Evolutionary conservation across 2,329 filamentous ascomycete genomes (phyloP).

Genomic region (Chalaropsis ovoidea): DNA sequence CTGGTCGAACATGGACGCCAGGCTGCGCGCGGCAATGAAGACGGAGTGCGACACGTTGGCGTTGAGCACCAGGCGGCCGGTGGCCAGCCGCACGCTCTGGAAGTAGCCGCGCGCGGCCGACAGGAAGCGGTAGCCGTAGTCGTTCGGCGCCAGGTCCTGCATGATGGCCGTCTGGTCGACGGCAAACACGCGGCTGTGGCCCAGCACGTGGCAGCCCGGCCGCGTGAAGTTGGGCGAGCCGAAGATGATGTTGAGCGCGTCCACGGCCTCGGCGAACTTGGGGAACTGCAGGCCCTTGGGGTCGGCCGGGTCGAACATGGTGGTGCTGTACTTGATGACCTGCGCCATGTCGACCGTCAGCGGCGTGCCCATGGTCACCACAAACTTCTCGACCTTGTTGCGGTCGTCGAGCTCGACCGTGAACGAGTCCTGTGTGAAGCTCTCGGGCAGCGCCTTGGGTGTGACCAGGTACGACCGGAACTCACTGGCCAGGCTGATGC

Average conservation of each 20-base stretch:
- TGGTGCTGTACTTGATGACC: slow-evolving; percentile 39
- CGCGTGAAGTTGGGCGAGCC: slow-evolving; percentile 37
- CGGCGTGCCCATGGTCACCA: slow-evolving; percentile 35
- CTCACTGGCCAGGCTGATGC: slow-evolving; percentile 37
- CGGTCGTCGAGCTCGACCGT: slow-evolving; percentile 18
- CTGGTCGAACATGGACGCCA: slow-evolving; percentile 16
- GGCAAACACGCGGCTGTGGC: slow-evolving; percentile 43
- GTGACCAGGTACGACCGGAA: slow-evolving; percentile 40
- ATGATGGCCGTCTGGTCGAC: slow-evolving; percentile 9
- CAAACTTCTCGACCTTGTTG: slow-evolving; percentile 35
- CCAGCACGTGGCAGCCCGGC: slow-evolving; percentile 35
- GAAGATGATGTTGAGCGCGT: slow-evolving; percentile 45
- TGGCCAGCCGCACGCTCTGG: slow-evolving; percentile 45
- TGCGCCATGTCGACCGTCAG: slow-evolving; percentile 32
- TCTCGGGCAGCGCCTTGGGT: slow-evolving; percentile 15
- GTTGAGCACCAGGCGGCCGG: slow-evolving; percentile 46
- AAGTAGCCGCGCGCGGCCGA: slow-evolving; percentile 44
- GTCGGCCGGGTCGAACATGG: slow-evolving; percentile 35
- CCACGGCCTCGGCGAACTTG: slow-evolving; percentile 40
- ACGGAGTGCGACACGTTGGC: slow-evolving; percentile 46
- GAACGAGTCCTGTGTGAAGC: slow-evolving; percentile 13
- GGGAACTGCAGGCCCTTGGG: slow-evolving; percentile 34
- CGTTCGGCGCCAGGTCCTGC: slow-evolving; percentile 28
- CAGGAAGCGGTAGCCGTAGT: slow-evolving; percentile 28
- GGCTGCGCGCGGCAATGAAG: slow-evolving; percentile 33